Evolutionary conservation across 2,329 filamentous ascomycete species (phyloP).

Genomic region (Aspergillaceae sp.): DNA sequence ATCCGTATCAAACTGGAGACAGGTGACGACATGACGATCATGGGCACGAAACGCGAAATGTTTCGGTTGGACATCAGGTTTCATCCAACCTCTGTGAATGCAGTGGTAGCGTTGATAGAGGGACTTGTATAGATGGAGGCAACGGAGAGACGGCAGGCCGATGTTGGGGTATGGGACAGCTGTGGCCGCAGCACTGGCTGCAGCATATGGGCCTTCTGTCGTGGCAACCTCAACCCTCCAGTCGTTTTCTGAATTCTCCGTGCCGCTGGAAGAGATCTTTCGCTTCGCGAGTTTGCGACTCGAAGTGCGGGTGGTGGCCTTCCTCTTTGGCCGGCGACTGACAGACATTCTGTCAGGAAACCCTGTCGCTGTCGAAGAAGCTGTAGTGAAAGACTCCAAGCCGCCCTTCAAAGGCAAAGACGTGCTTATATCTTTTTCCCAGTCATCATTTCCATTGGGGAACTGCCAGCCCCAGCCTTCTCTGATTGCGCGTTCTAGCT

Average conservation of each 20-base stretch:
- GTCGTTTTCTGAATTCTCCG: conserved; percentile 32
- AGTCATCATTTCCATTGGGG: conserved; percentile 63
- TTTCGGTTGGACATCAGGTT: conserved; percentile 67
- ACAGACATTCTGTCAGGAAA: conserved; percentile 18
- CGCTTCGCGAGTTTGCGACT: conserved; percentile 50
- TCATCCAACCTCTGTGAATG: conserved; percentile 89
- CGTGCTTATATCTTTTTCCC: conserved; percentile 69
- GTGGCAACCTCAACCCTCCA: conserved; percentile 42
- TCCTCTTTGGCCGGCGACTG: conserved; percentile 38
- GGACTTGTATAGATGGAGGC: conserved; percentile 90
- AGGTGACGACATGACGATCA: conserved; percentile 92
- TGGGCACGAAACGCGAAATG: conserved; percentile 97
- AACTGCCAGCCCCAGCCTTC: conserved; percentile 99
- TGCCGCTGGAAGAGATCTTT: conserved; percentile 42
- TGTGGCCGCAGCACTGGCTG: conserved; percentile 69
- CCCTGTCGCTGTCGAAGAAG: conserved; percentile 16
- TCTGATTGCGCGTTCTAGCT: conserved; percentile 73
- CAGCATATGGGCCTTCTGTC: conserved; percentile 76
- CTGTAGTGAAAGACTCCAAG: conserved; percentile 22
- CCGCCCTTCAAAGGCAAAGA: conserved; percentile 33
- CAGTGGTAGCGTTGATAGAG: conserved; percentile 88
- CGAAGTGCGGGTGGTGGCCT: conserved; percentile 38
- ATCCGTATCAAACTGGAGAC: conserved; percentile 93
- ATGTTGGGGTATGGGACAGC: conserved; percentile 75
- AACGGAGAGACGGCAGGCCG: conserved; percentile 67